A percentile compares a stretch with the other conserved stretches of the same genome.
Conservation (phyloP, 495 filamentous ascomycete species). For the Lophium mytilinum region DNA sequence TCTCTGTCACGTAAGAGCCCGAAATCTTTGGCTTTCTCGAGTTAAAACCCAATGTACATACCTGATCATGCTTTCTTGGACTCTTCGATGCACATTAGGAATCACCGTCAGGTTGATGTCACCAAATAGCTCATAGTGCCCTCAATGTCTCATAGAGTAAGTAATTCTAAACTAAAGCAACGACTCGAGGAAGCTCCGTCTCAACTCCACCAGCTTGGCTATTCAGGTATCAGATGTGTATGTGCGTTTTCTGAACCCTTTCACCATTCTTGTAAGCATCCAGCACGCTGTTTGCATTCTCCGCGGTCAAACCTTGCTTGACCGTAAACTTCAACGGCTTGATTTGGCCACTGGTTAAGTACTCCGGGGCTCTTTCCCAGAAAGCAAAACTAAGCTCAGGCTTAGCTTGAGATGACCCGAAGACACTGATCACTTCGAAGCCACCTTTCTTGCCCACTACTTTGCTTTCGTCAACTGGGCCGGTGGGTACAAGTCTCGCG, state of each 20-base stretch:
- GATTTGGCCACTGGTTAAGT: slow-evolving; percentile 23
- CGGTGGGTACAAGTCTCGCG: slow-evolving; percentile 19
- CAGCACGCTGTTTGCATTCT: slow-evolving; percentile 11
- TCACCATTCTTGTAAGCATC: slow-evolving; percentile 19
- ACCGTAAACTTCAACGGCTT: slow-evolving; percentile 9
- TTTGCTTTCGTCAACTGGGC: slow-evolving; percentile 16
- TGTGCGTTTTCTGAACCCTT: slow-evolving; percentile 4
- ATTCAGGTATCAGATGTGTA: neutral
- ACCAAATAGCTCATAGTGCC: too few relatives aligned
- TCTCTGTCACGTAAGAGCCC: too few relatives aligned
- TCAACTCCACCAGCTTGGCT: too few relatives aligned
- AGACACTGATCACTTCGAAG: slow-evolving; percentile 18
- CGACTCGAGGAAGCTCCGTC: too few relatives aligned
- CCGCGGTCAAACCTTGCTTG: slow-evolving; percentile 12
- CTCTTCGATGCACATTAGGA: too few relatives aligned
- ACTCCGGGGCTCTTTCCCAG: slow-evolving; percentile 24
- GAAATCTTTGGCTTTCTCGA: too few relatives aligned
- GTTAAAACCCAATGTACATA: too few relatives aligned
- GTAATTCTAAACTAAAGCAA: too few relatives aligned
- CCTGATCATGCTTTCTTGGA: too few relatives aligned
- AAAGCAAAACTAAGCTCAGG: slow-evolving; percentile 5
- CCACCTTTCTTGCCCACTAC: slow-evolving; percentile 21
- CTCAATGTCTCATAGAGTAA: too few relatives aligned
- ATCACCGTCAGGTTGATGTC: too few relatives aligned
- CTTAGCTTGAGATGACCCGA: neutral